phyloP scores from a whole-genome alignment of 2,329 filamentous ascomycete genomes.

The Fusarium luffae region DNA sequence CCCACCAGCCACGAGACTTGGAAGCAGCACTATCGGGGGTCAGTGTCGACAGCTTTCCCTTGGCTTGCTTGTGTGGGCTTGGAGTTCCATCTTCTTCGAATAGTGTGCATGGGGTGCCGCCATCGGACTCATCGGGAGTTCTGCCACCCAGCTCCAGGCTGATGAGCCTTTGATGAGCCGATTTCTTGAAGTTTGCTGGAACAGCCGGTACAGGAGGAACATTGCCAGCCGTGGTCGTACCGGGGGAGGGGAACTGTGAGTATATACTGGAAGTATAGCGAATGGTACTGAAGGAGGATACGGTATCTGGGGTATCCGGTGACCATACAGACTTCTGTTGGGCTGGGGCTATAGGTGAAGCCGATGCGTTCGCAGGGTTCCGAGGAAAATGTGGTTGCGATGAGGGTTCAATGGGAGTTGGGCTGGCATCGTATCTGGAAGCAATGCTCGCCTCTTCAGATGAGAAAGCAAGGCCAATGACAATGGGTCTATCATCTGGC shows the following conservation, averaged over 20 bases:
- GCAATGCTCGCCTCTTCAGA: conserved; percentile 53
- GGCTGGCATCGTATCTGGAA: conserved; percentile 58
- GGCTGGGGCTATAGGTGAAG: conserved; percentile 36
- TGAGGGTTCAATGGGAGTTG: conserved; percentile 44
- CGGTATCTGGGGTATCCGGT: conserved; percentile 67
- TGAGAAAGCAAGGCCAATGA: conserved; percentile 76
- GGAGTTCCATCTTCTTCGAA: conserved; percentile 75
- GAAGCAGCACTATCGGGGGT: conserved; percentile 64
- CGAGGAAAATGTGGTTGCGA: conserved; percentile 10
- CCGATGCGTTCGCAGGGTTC: conserved; percentile 8
- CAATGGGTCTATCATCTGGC: conserved; percentile 75
- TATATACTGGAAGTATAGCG: conserved; percentile 69
- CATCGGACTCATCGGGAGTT: conserved; percentile 60
- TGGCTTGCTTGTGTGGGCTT: conserved; percentile 53
- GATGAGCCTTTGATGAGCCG: conserved; percentile 50
- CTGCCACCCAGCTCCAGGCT: conserved; percentile 49
- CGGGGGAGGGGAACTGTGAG: conserved; percentile 62
- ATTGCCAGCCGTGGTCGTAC: conserved; percentile 45
- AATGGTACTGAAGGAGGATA: conserved; percentile 54
- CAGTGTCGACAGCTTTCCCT: conserved; percentile 51
- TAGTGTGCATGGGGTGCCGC: conserved; percentile 70
- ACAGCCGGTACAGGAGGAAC: conserved; percentile 71
- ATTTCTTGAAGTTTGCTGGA: conserved; percentile 57
- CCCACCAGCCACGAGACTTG: conserved; percentile 80
- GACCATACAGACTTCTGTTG: conserved; percentile 67